Base-by-base conservation (phyloP, 139 green algal species). In the Nannochloris sp. region DNA sequence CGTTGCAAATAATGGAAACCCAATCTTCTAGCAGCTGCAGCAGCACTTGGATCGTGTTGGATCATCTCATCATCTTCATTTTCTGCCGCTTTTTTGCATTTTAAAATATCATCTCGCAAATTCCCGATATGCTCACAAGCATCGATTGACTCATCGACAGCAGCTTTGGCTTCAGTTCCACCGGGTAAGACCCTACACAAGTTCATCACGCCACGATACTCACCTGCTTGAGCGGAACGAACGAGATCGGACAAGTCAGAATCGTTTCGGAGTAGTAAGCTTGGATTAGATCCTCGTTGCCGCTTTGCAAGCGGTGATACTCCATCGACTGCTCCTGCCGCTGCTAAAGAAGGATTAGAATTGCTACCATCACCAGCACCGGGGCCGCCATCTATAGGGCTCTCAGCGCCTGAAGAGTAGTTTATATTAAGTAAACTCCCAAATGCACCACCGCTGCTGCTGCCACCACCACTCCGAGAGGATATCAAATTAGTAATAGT, bases 1-100 rank as follows among this genome's bases (percentile, higher is more conserved):
- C 90, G 75, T 75, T 91, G 83, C 30, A 96, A 83, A 81, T 96
- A 96, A 75, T 96, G 89, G 65, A 94, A 70, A 9, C 89, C 90
- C 35, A 96, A 78, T 34, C 89, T 76, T 15, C 85, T 75, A 0
- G 89, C 82, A 3, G 86, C 84, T 23, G 58, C 60, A 6, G 71
- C 37, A 29, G 53, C 60, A 35, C 33, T 47, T 32, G 30, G 9
- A 27, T 23, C 46, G 7, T 39, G 14, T 4, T 9, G 27, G 30
- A 60, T 44, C 24, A 57, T 24, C 31, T 8, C 25, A 25, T 6
- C 58, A 58, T 12, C 54, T 3, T 3, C 38, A 32, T 31, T 23
- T 56, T 72, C 61, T 30, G 68, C 47, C 3, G 67, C 64, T 32
- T 72, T 55, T 72, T 82, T 81, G 57, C 79, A 90, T 38, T 64